A percentile compares a stretch with the other conserved stretches of the same genome.
These are phyloP conservation scores for Tubosaeta brunneosetosa DNA, from an alignment of 768 basidiomycete species.

Conservation along the genomic window DNA sequence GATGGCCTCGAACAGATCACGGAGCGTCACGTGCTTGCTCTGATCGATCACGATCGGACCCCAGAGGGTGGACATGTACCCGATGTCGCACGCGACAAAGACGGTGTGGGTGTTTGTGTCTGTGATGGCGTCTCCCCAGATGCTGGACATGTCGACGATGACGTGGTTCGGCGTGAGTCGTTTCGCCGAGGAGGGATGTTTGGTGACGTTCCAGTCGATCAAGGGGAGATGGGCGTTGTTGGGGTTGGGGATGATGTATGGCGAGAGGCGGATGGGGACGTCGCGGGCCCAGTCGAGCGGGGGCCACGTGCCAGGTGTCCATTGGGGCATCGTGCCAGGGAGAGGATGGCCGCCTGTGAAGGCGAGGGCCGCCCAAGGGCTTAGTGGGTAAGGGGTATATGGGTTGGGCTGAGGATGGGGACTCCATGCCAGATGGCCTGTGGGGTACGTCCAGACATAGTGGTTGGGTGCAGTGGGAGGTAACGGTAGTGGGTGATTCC, in stretches of 20 bases:
- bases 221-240: slow-evolving; percentile 24
- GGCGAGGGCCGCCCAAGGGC: slow-evolving; percentile 14
- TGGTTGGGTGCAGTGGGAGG: slow-evolving; percentile 20
- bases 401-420: slow-evolving; percentile 20
- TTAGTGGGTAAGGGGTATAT: slow-evolving; percentile 1
- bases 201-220: slow-evolving; percentile 35
- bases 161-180: slow-evolving; percentile 28
- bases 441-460: slow-evolving; percentile 22
- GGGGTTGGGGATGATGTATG: slow-evolving; percentile 31
- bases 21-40: slow-evolving; percentile 33
- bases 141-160: slow-evolving; percentile 15
- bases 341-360: slow-evolving; percentile 22
- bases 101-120: slow-evolving; percentile 17
- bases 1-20: slow-evolving; percentile 46
- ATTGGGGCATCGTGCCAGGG: slow-evolving; percentile 22
- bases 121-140: slow-evolving; percentile 19
- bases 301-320: slow-evolving; percentile 27
- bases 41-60: slow-evolving; percentile 44
- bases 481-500: slow-evolving; percentile 1
- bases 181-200: slow-evolving; percentile 29
- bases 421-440: slow-evolving; percentile 24
- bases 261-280: slow-evolving; percentile 23
- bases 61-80: slow-evolving; percentile 35
- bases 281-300: slow-evolving; percentile 20
- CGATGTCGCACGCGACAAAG: slow-evolving; percentile 22